These are phyloP conservation scores for Agaricus sinodeliciosus DNA, from an alignment of 768 basidiomycete species.

Conservation along the genomic window DNA sequence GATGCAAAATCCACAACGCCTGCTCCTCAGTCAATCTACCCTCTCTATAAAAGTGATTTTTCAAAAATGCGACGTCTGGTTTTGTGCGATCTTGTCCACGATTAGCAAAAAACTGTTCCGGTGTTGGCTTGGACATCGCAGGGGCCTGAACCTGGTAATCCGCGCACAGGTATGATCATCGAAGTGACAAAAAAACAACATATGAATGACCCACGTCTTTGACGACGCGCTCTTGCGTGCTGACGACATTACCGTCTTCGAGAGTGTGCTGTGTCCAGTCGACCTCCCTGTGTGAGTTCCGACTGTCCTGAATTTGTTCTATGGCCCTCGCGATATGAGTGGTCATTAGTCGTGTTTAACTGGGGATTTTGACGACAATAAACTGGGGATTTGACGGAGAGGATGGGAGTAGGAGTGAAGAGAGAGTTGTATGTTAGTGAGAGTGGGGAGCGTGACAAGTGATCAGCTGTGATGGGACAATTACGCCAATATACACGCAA, in stretches of 20 bases:
- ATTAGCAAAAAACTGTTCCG: constrained; percentile 87
- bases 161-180: constrained; percentile 3
- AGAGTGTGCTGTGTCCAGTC: constrained; percentile 91
- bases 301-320: constrained; percentile 52
- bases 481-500: constrained; percentile 7
- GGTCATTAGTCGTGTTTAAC: constrained; percentile 28
- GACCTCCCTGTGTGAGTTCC: constrained; percentile 47
- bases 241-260: constrained; percentile 87
- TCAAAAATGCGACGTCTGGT: constrained; percentile 93
- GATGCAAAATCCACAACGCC: constrained; percentile 88
- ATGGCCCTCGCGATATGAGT: constrained; percentile 62
- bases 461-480: constrained; percentile 8
- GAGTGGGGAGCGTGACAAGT: constrained; percentile 7
- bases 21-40: constrained; percentile 92
- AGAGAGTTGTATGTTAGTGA: constrained; percentile 1
- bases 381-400: constrained; percentile 7
- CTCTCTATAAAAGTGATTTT: constrained; percentile 98
- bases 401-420: constrained; percentile 9
- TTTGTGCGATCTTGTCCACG: constrained; percentile 72
- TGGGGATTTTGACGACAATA: constrained; percentile 6
- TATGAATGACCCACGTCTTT: constrained; percentile 68
- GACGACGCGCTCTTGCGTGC: constrained; percentile 91
- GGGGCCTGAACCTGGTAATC: constrained; percentile 86
- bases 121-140: constrained; percentile 86
- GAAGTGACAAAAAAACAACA: background rate